These are phyloP conservation scores for Trypanosoma congolense DNA, from an alignment of 208 protist genomes.

Conservation along the genomic window DNA sequence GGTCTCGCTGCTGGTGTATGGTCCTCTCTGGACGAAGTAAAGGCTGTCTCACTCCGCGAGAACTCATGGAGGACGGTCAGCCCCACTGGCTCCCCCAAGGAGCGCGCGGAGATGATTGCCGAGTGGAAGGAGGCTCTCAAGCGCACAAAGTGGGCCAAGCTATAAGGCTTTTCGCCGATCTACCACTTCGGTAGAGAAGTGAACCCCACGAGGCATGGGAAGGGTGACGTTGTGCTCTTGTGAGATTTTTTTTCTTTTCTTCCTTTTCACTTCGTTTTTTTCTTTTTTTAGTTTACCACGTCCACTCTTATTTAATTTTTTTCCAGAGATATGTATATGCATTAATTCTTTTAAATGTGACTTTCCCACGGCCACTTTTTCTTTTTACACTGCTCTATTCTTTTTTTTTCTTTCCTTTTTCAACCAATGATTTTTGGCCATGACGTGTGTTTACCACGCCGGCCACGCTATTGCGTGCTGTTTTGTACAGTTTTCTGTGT, in stretches of 20 bases:
- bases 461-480: too few species aligned
- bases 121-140: slow-evolving; percentile 56
- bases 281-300: slow-evolving; percentile 9
- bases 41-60: slow-evolving; percentile 22
- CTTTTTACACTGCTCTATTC: slow-evolving; percentile 11
- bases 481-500: too few species aligned
- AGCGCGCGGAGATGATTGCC: slow-evolving; percentile 27
- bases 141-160: slow-evolving; percentile 58
- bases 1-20: slow-evolving; percentile 59
- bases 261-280: slow-evolving; percentile 3
- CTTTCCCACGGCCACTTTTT: slow-evolving; percentile 1
- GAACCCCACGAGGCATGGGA: slow-evolving; percentile 1
- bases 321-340: too few species aligned
- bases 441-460: too few species aligned
- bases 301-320: slow-evolving; percentile 15
- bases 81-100: slow-evolving; percentile 18
- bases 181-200: slow-evolving; percentile 13
- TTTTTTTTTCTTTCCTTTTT: not conserved
- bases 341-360: too few species aligned
- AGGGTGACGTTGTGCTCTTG: too few species aligned
- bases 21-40: slow-evolving; percentile 54
- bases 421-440: too few species aligned
- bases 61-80: slow-evolving; percentile 28
- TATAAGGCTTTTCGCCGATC: slow-evolving; percentile 25
- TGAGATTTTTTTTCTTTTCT: slow-evolving; percentile 22